Conservation (phyloP, 768 basidiomycete species). For the Pholiota microspora region DNA sequence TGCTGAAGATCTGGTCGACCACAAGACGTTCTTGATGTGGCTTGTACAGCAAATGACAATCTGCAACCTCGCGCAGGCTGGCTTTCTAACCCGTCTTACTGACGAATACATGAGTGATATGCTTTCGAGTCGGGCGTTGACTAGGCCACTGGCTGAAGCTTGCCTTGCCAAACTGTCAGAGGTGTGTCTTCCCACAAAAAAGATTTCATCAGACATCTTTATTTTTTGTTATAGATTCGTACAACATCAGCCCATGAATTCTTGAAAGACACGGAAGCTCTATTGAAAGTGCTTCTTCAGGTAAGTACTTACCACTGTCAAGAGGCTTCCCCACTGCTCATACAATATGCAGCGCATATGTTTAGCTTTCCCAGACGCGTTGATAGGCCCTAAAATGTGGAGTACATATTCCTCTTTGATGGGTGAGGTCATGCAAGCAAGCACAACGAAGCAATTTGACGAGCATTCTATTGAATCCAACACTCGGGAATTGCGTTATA, state of each 20-base stretch:
- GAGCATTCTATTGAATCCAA: slow-evolving; percentile 38
- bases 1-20: slow-evolving; percentile 77
- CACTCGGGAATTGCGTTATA: slow-evolving; percentile 41
- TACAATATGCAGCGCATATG: slow-evolving; percentile 54
- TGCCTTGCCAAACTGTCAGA: slow-evolving; percentile 66
- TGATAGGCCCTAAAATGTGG: slow-evolving; percentile 75
- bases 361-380: slow-evolving; percentile 69
- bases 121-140: slow-evolving; percentile 61
- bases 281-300: slow-evolving; percentile 60
- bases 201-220: no score
- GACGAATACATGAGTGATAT: slow-evolving; percentile 81
- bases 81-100: slow-evolving; percentile 70
- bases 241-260: slow-evolving; percentile 52
- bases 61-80: slow-evolving; percentile 81
- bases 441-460: slow-evolving; percentile 27
- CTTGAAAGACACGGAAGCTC: slow-evolving; percentile 48
- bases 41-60: slow-evolving; percentile 72
- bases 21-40: slow-evolving; percentile 75
- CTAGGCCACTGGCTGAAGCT: slow-evolving; percentile 69
- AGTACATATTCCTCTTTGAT: slow-evolving; percentile 46
- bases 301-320: slow-evolving; percentile 37
- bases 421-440: slow-evolving; percentile 44
- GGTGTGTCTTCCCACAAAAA: no score
- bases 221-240: slow-evolving; percentile 55
- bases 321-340: background rate